These are phyloP conservation scores for Fusarium cicatricum DNA, from an alignment of 2,329 filamentous ascomycete species.

Conservation along the genomic window DNA sequence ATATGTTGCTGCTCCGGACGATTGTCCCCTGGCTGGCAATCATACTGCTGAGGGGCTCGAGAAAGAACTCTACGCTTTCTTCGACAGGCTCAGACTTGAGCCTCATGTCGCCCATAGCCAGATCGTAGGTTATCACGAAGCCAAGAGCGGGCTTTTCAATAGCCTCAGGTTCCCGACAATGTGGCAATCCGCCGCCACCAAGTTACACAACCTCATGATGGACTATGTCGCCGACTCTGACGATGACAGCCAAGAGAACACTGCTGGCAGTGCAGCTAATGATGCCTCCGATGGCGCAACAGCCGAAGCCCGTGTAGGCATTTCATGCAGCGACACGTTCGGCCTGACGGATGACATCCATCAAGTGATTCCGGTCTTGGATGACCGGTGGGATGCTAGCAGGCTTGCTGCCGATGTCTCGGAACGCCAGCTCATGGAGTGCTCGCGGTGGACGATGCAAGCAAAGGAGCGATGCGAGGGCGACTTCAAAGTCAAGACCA, in stretches of 20 bases:
- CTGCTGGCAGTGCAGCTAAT: too few relatives aligned
- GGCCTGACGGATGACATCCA: conserved; percentile 39
- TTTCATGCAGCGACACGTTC: conserved; percentile 49
- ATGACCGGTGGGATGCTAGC: conserved; percentile 38
- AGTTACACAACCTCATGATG: too few relatives aligned
- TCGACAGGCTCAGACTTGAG: conserved; percentile 35
- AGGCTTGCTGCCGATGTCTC: conserved; percentile 39
- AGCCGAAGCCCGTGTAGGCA: conserved; percentile 28
- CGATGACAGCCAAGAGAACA: too few relatives aligned
- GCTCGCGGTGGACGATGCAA: conserved; percentile 50
- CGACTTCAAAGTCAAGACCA: conserved; percentile 45
- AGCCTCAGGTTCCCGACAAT: conserved; percentile 43
- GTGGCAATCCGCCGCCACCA: too few relatives aligned
- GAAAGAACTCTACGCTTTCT: conserved; percentile 28
- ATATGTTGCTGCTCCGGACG: conserved; percentile 34
- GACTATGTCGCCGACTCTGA: too few relatives aligned
- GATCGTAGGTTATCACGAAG: conserved; percentile 33
- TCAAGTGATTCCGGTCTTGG: conserved; percentile 38
- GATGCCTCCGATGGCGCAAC: conserved; percentile 50
- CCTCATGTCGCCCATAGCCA: conserved; percentile 23
- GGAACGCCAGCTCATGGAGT: conserved; percentile 34
- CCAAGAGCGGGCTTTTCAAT: conserved; percentile 11
- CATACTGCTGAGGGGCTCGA: conserved; percentile 37
- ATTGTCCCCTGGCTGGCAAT: conserved; percentile 36
- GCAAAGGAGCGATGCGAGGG: conserved; percentile 49